Base-by-base conservation (phyloP, 176 grass and related monocot genomes). In the Carex myosuroides region DNA sequence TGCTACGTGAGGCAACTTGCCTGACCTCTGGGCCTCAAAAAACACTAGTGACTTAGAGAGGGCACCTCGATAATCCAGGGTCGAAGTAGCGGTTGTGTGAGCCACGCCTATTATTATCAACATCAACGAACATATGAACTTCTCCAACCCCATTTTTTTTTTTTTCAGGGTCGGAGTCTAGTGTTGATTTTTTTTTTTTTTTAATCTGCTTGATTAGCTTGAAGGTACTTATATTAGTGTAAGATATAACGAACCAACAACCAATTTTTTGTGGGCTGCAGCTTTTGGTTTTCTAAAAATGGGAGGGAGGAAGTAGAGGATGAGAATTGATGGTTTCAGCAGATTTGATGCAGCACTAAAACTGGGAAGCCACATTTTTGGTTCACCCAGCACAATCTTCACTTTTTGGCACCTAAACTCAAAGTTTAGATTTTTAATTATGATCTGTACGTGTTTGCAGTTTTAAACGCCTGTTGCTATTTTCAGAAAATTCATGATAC, bases 11-110 rank as follows among this genome's bases (percentile, higher is more conserved):
- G 80, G 13, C 30, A 82, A 48, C 44, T 82, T 82, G n/a, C 80
- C 80, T 32, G 80, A 82, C 33, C 39, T 62, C 26, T 65, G 80
- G 39, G 80, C 80, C 42, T 82, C 80, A 66, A 82, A 82, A 52
- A 82, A 82, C 80, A 82, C 60, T 7, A 82, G 18, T 50, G 80
- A 82, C 54, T 82, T 67, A 29, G 61, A 82, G 6, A 65, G 46
- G 42, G 80, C 60, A 29, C 41, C 80, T 67, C 21, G 39, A 54
- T 82, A 82, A 48, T 82, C 10, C 6, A 67, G 12, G n/a, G 17
- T 63, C 2, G 80, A 12, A 53, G 33, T 32, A 64, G 80, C 60
- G 8, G 37, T 67, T 1, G 17, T 13, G 8, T 20, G 21, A 61
- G 24, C 12, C 17, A 64, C 21, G 10, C 80, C 32, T 62, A 65